phyloP scores from a whole-genome alignment of 768 basidiomycete species.

The Agrocybe praecox region DNA sequence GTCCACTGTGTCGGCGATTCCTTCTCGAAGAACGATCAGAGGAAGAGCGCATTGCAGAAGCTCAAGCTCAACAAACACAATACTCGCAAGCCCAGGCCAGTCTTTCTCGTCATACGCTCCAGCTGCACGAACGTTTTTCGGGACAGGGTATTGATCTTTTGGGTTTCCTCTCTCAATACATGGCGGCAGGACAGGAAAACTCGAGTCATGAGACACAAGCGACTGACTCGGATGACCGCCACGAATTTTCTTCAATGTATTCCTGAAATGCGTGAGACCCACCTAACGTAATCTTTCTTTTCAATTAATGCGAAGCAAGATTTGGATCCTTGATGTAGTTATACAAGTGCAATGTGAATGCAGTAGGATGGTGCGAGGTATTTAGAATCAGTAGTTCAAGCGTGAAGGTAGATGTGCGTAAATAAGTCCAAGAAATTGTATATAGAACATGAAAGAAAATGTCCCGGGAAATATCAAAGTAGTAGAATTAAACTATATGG shows the following conservation, averaged over 20 bases:
- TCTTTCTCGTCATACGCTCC: not conserved
- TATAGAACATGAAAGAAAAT: not conserved
- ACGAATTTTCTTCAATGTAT: slow-evolving; percentile 54
- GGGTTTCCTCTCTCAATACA: not conserved
- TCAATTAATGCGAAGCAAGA: not conserved
- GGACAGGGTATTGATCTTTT: not conserved
- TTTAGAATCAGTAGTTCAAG: not conserved
- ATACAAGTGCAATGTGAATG: too few species aligned
- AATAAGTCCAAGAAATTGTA: not conserved
- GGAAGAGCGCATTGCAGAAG: not conserved
- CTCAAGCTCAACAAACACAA: not conserved
- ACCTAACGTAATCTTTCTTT: too few species aligned
- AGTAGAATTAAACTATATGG: not conserved
- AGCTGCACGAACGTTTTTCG: not conserved
- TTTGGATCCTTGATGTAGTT: not conserved
- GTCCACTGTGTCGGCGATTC: slow-evolving; percentile 63
- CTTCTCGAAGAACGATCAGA: slow-evolving; percentile 31
- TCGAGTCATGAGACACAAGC: not conserved
- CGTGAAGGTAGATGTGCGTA: not conserved
- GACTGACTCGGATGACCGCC: slow-evolving; percentile 4
- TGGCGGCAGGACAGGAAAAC: not conserved
- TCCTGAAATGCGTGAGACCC: not conserved
- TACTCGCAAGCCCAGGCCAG: not conserved
- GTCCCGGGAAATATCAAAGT: not conserved
- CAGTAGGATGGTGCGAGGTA: not conserved